Base-by-base conservation (phyloP, 1,284 basidiomycete species). In the Leccinum pachyderme region DNA sequence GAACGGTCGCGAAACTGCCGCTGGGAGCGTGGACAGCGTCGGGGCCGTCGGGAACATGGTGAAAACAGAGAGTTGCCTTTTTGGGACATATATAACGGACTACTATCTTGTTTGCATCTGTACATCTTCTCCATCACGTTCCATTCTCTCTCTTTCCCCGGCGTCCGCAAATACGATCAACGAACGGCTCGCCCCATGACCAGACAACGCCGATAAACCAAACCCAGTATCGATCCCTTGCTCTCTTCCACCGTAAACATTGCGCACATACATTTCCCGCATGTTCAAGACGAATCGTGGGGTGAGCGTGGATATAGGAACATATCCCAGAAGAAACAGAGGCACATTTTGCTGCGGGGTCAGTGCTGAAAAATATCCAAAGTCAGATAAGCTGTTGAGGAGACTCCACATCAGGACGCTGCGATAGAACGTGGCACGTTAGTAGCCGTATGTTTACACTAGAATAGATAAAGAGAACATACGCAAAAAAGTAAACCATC, bases 1-100 rank as follows among this genome's bases (percentile, higher is more conserved):
- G 76, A 91, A 91, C 2, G 88, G 86, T 57, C 80, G 77, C 47
- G 83, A 81, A 60, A 81, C 45, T 7, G 67, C 61, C 0, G 65
- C 51, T 27, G 70, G 67, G 18, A 72, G 63, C 8, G 39, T 62
- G 8, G 70, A 69, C 12, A 71, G 46, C 4, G 49, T 29, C 4
- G 47, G 51, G 32, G 9, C 25, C 4, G 69, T 68, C 31, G 63
- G 56, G 50, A 72, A 62, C 69, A 69, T 69, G 43, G 5, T 5
- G n/a, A n/a, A n/a, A 13, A 11, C 13, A 2, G 2, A 61, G 44
- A n/a, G n/a, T 44, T 59, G 31, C 59, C 59, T 49, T 54, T 59
- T n/a, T n/a, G n/a, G n/a, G n/a, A n/a, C n/a, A n/a, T n/a, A n/a
- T n/a, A n/a, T n/a, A n/a, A 18, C 18, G 18, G 18, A 18, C 18